Evolutionary conservation across 2,329 filamentous ascomycete genomes (phyloP).

Genomic region (Cercospora brassicicola): DNA sequence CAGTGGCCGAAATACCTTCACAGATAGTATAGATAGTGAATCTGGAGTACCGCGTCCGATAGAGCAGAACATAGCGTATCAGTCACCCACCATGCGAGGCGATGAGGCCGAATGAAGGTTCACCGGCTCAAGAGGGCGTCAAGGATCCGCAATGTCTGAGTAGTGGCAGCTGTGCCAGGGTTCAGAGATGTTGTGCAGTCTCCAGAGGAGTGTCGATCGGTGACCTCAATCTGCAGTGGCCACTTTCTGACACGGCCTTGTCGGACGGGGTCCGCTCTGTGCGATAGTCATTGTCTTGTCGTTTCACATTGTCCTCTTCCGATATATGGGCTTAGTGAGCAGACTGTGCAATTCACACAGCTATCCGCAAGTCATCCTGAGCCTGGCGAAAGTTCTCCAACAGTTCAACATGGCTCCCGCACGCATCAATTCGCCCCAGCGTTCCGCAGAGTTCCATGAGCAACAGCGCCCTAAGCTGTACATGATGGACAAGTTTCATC

Average conservation of each 20-base stretch:
- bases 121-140: neutral
- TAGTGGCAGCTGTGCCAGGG: neutral
- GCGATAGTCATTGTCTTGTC: neutral
- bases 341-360: neutral
- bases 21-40: no score
- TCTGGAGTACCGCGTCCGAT: no score
- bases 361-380: neutral
- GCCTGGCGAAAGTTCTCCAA: neutral
- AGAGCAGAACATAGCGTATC: neutral
- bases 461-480: conserved; percentile 23
- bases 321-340: neutral
- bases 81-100: neutral
- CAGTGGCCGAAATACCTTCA: neutral
- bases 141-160: neutral
- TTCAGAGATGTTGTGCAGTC: neutral
- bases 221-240: neutral
- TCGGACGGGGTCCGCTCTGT: neutral
- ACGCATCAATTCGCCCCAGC: neutral
- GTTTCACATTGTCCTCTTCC: neutral
- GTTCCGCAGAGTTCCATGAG: neutral
- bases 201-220: neutral
- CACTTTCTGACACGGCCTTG: neutral
- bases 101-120: neutral
- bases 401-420: conserved; percentile 15
- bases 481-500: conserved; percentile 34